phyloP scores from a whole-genome alignment of 768 basidiomycete genomes.

The Suillus cothurnatus region DNA sequence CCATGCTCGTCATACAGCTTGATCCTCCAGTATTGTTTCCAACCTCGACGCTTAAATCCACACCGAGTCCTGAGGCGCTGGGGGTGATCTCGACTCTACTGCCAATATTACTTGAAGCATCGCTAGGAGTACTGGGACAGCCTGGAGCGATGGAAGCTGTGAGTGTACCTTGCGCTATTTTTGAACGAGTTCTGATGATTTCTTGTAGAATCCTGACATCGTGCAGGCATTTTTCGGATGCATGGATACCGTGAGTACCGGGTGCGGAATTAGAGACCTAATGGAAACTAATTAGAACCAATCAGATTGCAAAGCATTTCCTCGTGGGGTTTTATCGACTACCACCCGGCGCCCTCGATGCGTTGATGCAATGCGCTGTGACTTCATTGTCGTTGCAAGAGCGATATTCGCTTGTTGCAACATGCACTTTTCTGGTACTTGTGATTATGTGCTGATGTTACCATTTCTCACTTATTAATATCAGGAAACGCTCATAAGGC shows the following conservation, averaged over 20 bases:
- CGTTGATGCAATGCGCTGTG: conserved; percentile 70
- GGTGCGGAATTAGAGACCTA: background rate
- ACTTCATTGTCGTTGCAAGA: conserved; percentile 74
- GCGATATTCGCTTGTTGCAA: conserved; percentile 81
- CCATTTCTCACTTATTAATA: background rate
- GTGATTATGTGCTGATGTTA: background rate
- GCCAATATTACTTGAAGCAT: conserved; percentile 59
- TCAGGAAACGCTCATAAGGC: conserved; percentile 66
- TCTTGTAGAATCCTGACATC: conserved; percentile 81
- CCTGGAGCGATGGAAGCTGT: conserved; percentile 74
- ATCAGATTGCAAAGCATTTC: background rate
- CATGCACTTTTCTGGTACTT: conserved; percentile 81
- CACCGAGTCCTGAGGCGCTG: conserved; percentile 57
- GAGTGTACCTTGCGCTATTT: conserved; percentile 26
- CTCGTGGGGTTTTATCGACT: conserved; percentile 60
- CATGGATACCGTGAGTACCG: conserved; percentile 64
- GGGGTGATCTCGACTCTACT: conserved; percentile 56
- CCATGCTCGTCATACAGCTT: conserved; percentile 79
- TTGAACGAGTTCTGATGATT: conserved; percentile 13
- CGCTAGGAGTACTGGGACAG: conserved; percentile 52
- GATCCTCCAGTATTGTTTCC: conserved; percentile 61
- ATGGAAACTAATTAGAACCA: background rate
- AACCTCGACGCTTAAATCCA: conserved; percentile 46
- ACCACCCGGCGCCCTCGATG: conserved; percentile 62
- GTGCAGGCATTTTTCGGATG: conserved; percentile 88